Conservation (phyloP, 768 basidiomycete species). For the Amanita molliuscula region DNA sequence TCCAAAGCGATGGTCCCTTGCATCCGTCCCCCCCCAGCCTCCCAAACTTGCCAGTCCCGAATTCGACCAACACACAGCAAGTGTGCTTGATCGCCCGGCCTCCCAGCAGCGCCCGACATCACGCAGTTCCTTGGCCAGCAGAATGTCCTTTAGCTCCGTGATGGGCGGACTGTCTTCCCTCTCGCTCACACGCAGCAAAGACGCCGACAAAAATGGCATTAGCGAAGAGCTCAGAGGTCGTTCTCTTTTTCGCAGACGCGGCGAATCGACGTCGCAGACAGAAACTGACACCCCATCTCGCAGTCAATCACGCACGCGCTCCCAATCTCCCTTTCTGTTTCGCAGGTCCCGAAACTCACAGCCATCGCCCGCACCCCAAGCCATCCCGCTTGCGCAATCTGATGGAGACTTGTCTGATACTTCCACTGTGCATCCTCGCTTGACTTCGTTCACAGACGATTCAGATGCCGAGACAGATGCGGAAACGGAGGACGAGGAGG, state of each 20-base stretch:
- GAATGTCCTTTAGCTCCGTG: slow-evolving; percentile 58
- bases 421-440: slow-evolving; percentile 46
- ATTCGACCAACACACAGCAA: slow-evolving; percentile 29
- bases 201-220: slow-evolving; percentile 9
- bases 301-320: slow-evolving; percentile 52
- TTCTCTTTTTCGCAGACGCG: slow-evolving; percentile 28
- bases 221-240: slow-evolving; percentile 43
- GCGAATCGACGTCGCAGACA: slow-evolving; percentile 41
- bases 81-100: slow-evolving; percentile 36
- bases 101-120: slow-evolving; percentile 22
- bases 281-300: slow-evolving; percentile 32
- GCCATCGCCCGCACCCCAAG: slow-evolving; percentile 44
- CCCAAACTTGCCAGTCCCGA: slow-evolving; percentile 23
- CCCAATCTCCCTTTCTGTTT: slow-evolving; percentile 73
- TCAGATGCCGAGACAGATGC: slow-evolving; percentile 44
- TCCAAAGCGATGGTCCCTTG: slow-evolving; percentile 23
- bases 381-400: slow-evolving; percentile 47
- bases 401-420: slow-evolving; percentile 52
- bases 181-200: slow-evolving; percentile 43
- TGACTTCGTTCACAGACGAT: slow-evolving; percentile 49
- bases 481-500: slow-evolving; percentile 36
- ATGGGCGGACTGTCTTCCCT: slow-evolving; percentile 62
- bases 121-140: slow-evolving; percentile 42
- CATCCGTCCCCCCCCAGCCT: slow-evolving; percentile 19
- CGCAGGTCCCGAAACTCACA: slow-evolving; percentile 56